phyloP scores from a whole-genome alignment of 495 filamentous ascomycete genomes.

The Neurospora sp. region DNA sequence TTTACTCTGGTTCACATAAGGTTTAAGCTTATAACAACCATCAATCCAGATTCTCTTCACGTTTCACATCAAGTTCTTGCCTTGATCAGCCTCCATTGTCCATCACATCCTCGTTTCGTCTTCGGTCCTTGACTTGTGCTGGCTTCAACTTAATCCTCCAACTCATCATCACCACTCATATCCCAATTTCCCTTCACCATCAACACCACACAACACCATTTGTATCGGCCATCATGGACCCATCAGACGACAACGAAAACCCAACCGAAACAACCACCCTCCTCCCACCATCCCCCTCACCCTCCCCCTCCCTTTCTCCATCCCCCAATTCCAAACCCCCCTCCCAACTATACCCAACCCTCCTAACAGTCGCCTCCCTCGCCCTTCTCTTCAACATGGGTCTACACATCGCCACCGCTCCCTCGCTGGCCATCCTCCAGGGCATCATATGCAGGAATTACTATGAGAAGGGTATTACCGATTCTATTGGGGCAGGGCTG shows the following conservation, averaged over 20 bases:
- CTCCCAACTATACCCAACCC: not conserved
- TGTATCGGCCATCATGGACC: not conserved
- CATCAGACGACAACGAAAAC: not conserved
- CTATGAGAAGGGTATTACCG: slow-evolving; percentile 1
- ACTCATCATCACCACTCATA: not conserved
- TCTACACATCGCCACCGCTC: slow-evolving; percentile 19
- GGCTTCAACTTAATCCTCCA: not conserved
- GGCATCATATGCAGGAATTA: slow-evolving; percentile 32
- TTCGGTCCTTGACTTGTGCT: not conserved
- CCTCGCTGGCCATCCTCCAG: slow-evolving; percentile 30
- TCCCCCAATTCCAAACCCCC: too few relatives aligned
- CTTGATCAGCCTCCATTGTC: not conserved
- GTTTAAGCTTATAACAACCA: not conserved
- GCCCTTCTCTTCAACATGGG: slow-evolving; percentile 21
- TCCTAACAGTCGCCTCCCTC: slow-evolving; percentile 6
- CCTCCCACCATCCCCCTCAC: not conserved
- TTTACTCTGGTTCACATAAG: not conserved
- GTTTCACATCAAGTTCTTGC: accelerated
- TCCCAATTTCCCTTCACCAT: not conserved
- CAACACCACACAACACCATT: not conserved
- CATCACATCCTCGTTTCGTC: not conserved
- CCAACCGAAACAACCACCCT: not conserved
- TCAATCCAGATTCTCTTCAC: not conserved
- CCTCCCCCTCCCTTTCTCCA: not conserved
- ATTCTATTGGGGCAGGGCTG: too few relatives aligned